Evolutionary conservation across 768 basidiomycete genomes (phyloP).

Genomic region (Boletus sensibilis): DNA sequence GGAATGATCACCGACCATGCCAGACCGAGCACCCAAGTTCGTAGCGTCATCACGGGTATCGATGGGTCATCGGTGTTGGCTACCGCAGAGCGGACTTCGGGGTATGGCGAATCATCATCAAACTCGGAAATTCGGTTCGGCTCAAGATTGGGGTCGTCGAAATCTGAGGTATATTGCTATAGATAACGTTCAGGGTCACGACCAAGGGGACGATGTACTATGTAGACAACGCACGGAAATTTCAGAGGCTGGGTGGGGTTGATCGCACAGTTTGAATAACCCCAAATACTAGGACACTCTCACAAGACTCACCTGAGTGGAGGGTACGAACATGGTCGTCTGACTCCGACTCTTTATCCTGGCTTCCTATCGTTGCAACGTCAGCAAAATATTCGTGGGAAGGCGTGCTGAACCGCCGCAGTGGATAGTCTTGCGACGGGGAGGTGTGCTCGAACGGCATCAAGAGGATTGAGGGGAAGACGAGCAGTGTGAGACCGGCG

Average conservation of each 20-base stretch:
- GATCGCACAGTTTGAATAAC: not conserved
- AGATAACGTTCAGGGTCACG: not conserved
- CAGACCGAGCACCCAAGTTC: conserved; percentile 73
- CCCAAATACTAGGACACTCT: not conserved
- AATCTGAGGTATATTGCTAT: conserved; percentile 6
- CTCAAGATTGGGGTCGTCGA: conserved; percentile 31
- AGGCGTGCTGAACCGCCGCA: conserved; percentile 10
- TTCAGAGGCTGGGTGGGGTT: conserved; percentile 14
- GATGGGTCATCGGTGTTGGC: conserved; percentile 68
- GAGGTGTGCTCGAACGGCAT: conserved; percentile 22
- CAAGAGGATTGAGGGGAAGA: not conserved
- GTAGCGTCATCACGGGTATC: conserved; percentile 60
- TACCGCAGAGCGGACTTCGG: conserved; percentile 69
- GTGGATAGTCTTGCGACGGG: conserved; percentile 15
- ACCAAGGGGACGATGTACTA: not conserved
- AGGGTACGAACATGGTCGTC: conserved; percentile 13
- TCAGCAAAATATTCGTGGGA: conserved; percentile 11
- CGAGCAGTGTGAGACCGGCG: conserved; percentile 2
- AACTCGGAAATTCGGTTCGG: conserved; percentile 6
- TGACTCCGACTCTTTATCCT: conserved; percentile 26
- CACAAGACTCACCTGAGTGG: conserved; percentile 19
- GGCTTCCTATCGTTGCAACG: conserved; percentile 12
- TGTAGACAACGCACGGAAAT: conserved; percentile 18
- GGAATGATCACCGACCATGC: conserved; percentile 64
- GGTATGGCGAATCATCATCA: conserved; percentile 69